These are phyloP conservation scores for Yamagishiella unicocca DNA, from an alignment of 139 green algal species.

Conservation along the genomic window DNA sequence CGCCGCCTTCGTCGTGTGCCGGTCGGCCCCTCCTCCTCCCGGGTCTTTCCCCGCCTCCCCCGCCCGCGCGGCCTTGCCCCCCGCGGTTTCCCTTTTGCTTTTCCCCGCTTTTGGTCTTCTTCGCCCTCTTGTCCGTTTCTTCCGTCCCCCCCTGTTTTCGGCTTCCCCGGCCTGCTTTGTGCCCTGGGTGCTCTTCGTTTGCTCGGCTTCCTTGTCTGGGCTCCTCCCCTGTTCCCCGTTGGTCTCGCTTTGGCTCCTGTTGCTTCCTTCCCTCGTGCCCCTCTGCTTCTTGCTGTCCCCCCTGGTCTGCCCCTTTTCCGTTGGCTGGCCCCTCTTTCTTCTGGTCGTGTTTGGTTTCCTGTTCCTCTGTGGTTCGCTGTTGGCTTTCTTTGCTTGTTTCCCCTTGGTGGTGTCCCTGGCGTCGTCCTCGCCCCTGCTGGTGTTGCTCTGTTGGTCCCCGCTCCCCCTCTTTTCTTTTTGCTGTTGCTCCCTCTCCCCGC, in stretches of 20 bases:
- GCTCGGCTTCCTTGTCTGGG: conserved; percentile 77
- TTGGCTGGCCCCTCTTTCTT: conserved; percentile 82
- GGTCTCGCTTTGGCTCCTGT: conserved; percentile 75
- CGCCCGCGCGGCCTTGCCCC: not conserved
- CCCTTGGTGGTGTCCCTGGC: conserved; percentile 75
- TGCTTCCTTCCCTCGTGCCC: conserved; percentile 80
- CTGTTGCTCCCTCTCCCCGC: conserved; percentile 25
- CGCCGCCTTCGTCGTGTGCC: not conserved
- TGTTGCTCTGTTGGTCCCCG: conserved; percentile 46
- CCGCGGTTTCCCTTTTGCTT: conserved; percentile 71
- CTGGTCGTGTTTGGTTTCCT: conserved; percentile 75
- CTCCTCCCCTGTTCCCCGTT: conserved; percentile 12
- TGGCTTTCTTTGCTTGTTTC: conserved; percentile 81
- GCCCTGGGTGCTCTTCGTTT: conserved; percentile 73
- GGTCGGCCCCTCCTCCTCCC: not conserved
- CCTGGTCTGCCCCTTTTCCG: conserved; percentile 80
- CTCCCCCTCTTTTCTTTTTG: conserved; percentile 25
- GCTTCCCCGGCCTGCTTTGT: conserved; percentile 70
- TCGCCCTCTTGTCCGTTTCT: conserved; percentile 68
- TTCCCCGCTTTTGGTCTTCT: conserved; percentile 75
- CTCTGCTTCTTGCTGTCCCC: conserved; percentile 85
- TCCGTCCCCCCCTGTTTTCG: conserved; percentile 75
- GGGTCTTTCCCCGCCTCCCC: not conserved
- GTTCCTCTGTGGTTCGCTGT: conserved; percentile 81
- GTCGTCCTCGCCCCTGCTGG: conserved; percentile 44